Percentiles rank a stretch among this genome's conserved stretches.
Conservation (phyloP, 2,329 filamentous ascomycete species). For the Atkinsonella texensis region DNA sequence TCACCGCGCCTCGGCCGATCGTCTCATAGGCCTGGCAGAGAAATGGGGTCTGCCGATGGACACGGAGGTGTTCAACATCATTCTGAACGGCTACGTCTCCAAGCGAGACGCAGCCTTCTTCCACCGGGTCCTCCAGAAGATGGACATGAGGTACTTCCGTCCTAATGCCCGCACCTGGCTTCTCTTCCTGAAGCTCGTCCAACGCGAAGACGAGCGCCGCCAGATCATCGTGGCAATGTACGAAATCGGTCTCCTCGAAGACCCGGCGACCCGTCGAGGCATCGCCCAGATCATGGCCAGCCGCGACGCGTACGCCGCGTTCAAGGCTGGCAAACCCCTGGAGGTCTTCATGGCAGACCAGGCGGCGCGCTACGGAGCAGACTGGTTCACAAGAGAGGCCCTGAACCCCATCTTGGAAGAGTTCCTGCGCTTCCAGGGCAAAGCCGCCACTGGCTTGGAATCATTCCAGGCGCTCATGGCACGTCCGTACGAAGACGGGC, state of each 20-base stretch:
- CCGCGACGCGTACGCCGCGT: slow-evolving; percentile 30
- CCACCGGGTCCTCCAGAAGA: slow-evolving; percentile 25
- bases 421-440: slow-evolving; percentile 26
- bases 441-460: slow-evolving; percentile 11
- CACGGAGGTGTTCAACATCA: slow-evolving; percentile 34
- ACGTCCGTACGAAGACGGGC: slow-evolving; percentile 12
- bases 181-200: slow-evolving; percentile 39
- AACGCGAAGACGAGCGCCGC: slow-evolving; percentile 42
- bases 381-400: slow-evolving; percentile 29
- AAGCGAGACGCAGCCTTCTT: slow-evolving; percentile 30
- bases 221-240: slow-evolving; percentile 36
- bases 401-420: slow-evolving; percentile 29
- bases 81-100: slow-evolving; percentile 29
- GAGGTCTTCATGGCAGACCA: slow-evolving; percentile 28
- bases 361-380: slow-evolving; percentile 29
- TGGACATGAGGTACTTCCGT: slow-evolving; percentile 25
- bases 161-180: slow-evolving; percentile 37
- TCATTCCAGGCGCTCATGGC: slow-evolving; percentile 19
- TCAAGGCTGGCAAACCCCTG: slow-evolving; percentile 22
- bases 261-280: slow-evolving; percentile 21
- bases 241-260: slow-evolving; percentile 28
- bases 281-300: slow-evolving; percentile 31
- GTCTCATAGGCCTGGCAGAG: slow-evolving; percentile 26
- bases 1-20: slow-evolving; percentile 20
- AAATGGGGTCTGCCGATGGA: slow-evolving; percentile 29